Evolutionary conservation across 345 rosid species (phyloP), one percentile per base, ranked within the genome.

Genomic region (Heritiera littoralis): DNA sequence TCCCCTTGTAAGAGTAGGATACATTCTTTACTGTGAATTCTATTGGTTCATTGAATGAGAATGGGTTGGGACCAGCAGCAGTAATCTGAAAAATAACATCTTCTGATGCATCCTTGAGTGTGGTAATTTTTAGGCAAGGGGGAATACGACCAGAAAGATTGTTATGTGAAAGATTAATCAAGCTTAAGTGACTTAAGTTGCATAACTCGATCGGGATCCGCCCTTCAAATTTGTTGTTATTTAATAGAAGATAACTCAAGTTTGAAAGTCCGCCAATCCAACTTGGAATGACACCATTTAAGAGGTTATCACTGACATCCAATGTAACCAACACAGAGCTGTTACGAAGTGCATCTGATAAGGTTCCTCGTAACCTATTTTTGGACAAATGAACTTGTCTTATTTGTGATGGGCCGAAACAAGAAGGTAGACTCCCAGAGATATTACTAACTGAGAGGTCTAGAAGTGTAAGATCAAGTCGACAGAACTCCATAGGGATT

Each of bases 91-190:
- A 4, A 40, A 40, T 5, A 5, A 2, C 2, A 40, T 5, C 35
- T 20, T n/a, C 30, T 6, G 38, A 3, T 35, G 5, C 55, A 18
- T 59, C 68, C 1, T 45, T 4, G 11, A 40, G 17, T 9, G 41
- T 3, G 13, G 68, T 75, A 46, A 75, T 9, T n/a, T 75, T 75
- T 6, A 75, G 12, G 56, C 69, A 80, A 35, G 15, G 7, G 1
- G 76, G 79, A 60, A 80, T 76, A 2, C 2, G 9, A 69, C 83
- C 79, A 68, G 32, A 75, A 68, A 80, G 63, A 35, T 58, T 76
- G 3, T 80, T 80, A 7, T 49, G 76, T 49, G 88, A 86, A 18
- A 86, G 75, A 78, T 86, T 78, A 0, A 85, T 18, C 13, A 82
- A 20, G 13, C 72, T 77, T 52, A 84, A 43, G 0, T 38, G 5